Evolutionary conservation across 345 rosid species (phyloP).

Genomic region (Pistacia vera): DNA sequence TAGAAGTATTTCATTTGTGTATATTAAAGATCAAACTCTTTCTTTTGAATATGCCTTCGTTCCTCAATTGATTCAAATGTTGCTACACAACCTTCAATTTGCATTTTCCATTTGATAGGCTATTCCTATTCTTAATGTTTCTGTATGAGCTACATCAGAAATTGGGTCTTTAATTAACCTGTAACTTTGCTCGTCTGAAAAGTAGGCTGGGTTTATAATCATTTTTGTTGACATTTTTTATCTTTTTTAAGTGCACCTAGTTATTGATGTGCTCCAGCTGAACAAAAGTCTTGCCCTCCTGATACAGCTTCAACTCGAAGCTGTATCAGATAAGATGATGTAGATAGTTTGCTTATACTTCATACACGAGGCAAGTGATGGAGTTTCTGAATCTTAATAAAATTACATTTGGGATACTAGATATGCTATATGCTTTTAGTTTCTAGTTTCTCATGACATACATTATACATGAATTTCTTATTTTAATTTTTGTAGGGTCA

Average conservation of each 20-base stretch:
- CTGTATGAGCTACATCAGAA: neutral
- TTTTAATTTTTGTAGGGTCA: neutral
- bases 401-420: neutral
- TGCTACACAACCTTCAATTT: neutral
- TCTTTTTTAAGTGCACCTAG: neutral
- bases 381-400: neutral
- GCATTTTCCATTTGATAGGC: neutral
- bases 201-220: neutral
- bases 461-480: no score
- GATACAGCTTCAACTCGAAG: neutral
- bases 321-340: neutral
- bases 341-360: neutral
- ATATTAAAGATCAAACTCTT: neutral
- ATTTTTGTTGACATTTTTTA: neutral
- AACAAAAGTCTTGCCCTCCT: neutral
- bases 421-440: no score
- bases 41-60: neutral
- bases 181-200: neutral
- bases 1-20: neutral
- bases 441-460: neutral
- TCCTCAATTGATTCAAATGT: neutral
- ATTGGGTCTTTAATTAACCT: neutral
- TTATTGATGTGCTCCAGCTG: neutral
- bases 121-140: neutral
- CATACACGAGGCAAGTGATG: neutral